Conservation (phyloP, 2,329 filamentous ascomycete genomes). For the Chrysoporthe deuterocubensis region DNA sequence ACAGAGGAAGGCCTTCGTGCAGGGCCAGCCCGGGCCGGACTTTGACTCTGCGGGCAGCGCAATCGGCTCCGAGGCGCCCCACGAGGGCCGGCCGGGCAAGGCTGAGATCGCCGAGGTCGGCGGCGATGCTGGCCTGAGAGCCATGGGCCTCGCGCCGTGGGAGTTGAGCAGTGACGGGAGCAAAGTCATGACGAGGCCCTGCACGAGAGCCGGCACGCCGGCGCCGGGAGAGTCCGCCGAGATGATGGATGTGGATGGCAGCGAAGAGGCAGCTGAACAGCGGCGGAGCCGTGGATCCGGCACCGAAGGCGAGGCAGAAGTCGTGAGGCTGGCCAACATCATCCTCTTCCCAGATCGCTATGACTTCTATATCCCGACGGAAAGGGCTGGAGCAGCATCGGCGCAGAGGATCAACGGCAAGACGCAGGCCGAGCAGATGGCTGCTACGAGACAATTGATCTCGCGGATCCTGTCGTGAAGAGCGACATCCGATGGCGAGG, state of each 20-base stretch:
- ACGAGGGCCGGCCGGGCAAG: conserved; percentile 52
- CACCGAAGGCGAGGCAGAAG: conserved; percentile 52
- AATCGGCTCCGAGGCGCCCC: conserved; percentile 56
- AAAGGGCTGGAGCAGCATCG: conserved; percentile 21
- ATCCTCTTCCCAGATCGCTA: conserved; percentile 60
- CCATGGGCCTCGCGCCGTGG: conserved; percentile 63
- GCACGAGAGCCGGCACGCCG: conserved; percentile 40
- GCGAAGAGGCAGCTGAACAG: conserved; percentile 33
- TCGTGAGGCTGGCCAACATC: conserved; percentile 58
- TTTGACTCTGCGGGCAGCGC: conserved; percentile 59
- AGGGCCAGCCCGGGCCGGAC: conserved; percentile 58
- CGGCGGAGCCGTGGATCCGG: conserved; percentile 25
- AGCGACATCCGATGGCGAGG: neutral
- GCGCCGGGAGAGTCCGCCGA: conserved; percentile 31
- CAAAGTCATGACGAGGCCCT: conserved; percentile 37
- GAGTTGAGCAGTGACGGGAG: conserved; percentile 41
- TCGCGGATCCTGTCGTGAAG: conserved; percentile 24
- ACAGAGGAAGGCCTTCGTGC: conserved; percentile 60
- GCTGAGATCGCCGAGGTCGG: conserved; percentile 56
- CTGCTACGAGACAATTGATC: conserved; percentile 28
- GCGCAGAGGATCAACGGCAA: conserved; percentile 22
- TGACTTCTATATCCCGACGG: conserved; percentile 51
- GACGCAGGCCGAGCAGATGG: conserved; percentile 29
- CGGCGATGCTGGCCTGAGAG: conserved; percentile 54
- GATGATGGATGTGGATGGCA: conserved; percentile 34